These are phyloP conservation scores for Pichia sporocuriosa DNA, from an alignment of 805 yeast species.

Conservation along the genomic window DNA sequence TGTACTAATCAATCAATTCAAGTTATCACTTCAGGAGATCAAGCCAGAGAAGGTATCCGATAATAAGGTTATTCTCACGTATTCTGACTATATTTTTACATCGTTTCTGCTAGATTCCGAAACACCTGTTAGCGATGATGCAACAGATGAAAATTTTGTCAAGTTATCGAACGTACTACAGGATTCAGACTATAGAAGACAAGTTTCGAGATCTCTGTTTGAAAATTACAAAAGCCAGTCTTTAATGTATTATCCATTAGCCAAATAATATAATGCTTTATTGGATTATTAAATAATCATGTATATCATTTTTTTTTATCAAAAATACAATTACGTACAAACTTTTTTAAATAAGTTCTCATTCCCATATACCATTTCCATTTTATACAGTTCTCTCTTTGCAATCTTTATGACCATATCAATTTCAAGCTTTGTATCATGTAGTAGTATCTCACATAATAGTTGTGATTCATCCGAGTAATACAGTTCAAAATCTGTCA, in stretches of 20 bases:
- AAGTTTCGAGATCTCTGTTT: conserved; percentile 1
- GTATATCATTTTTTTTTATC: background rate
- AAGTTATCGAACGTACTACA: background rate
- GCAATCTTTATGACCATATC: background rate
- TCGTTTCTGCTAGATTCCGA: conserved; percentile 1
- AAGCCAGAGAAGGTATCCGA: background rate
- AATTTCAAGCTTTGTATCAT: background rate
- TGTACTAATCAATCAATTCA: conserved; percentile 8
- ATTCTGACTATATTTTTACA: conserved; percentile 11
- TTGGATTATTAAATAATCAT: background rate
- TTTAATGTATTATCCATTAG: conserved; percentile 16
- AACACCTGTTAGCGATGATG: too few species aligned
- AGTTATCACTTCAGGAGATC: conserved; percentile 2
- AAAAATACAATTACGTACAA: background rate
- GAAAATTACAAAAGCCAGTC: conserved; percentile 13
- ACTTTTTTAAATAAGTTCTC: background rate
- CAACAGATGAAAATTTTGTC: background rate
- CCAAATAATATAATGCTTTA: conserved; percentile 1
- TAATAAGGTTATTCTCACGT: conserved; percentile 9
- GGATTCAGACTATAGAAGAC: conserved; percentile 2
- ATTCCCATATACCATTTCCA: background rate
- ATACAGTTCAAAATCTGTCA: conserved; percentile 3
- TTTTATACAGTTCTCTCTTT: background rate
- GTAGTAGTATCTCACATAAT: background rate
- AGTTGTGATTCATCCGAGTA: conserved; percentile 7